Conservation (phyloP, 352 stramenopile species). For the Phytophthora idaei region DNA sequence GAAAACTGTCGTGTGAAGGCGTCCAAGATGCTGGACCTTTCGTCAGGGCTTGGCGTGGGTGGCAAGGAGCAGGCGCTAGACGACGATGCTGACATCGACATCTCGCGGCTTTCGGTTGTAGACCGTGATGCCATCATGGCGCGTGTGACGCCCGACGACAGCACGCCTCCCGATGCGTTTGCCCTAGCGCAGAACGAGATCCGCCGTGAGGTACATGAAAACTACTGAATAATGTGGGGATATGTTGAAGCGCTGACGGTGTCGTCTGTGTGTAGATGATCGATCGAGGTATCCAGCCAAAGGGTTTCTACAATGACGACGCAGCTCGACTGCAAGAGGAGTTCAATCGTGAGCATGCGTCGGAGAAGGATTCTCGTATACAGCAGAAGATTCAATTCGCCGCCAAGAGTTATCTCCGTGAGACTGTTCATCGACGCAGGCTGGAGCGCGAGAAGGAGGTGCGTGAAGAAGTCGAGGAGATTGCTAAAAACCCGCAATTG, state of each 20-base stretch:
- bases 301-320: constrained; percentile 88
- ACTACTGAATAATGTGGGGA: neutral
- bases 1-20: constrained; percentile 1
- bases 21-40: constrained; percentile 44
- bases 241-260: constrained; percentile 2
- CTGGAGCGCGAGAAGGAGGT: constrained; percentile 73
- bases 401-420: constrained; percentile 75
- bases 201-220: constrained; percentile 59
- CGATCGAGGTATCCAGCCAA: constrained; percentile 83
- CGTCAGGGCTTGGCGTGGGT: constrained; percentile 40
- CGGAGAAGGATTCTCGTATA: constrained; percentile 66
- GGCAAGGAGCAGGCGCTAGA: constrained; percentile 57
- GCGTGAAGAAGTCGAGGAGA: constrained; percentile 74
- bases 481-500: constrained; percentile 67
- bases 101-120: constrained; percentile 52
- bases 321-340: constrained; percentile 79
- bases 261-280: constrained; percentile 58
- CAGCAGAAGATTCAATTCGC: constrained; percentile 72
- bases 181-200: constrained; percentile 83
- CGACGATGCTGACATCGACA: constrained; percentile 74
- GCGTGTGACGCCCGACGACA: constrained; percentile 73
- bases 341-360: constrained; percentile 74
- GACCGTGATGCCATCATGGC: constrained; percentile 78
- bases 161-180: constrained; percentile 67
- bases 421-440: constrained; percentile 76